A percentile compares a stretch with the other conserved stretches of the same genome.
phyloP scores from a whole-genome alignment of 1,139 yeast genomes.

The Yamadazyma pseudoaaseri region DNA sequence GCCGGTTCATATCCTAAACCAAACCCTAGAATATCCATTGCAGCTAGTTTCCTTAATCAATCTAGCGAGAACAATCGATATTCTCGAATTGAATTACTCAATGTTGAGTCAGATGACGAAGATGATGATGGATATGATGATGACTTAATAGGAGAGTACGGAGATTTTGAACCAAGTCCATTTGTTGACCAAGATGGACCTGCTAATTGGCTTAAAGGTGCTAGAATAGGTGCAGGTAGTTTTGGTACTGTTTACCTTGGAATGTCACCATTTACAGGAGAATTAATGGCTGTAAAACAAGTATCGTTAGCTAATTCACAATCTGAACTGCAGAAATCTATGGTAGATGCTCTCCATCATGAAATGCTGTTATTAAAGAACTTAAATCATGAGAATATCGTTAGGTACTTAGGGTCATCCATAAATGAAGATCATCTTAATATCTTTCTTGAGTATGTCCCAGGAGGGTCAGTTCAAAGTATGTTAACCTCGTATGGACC shows the following conservation, averaged over 20 bases:
- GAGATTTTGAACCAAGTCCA: constrained; percentile 11
- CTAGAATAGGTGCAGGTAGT: constrained; percentile 90
- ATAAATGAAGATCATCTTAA: constrained; percentile 69
- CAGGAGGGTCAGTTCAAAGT: constrained; percentile 93
- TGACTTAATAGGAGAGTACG: constrained; percentile 16
- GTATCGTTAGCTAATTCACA: constrained; percentile 63
- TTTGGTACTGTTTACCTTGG: constrained; percentile 94
- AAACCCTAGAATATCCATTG: constrained; percentile 32
- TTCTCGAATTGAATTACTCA: constrained; percentile 51
- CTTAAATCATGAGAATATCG: constrained; percentile 88
- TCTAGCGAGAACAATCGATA: constrained; percentile 31
- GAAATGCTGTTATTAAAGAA: constrained; percentile 81
- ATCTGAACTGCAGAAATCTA: constrained; percentile 49
- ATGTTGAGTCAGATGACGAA: constrained; percentile 39
- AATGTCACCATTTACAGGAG: constrained; percentile 90
- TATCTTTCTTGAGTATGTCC: constrained; percentile 90
- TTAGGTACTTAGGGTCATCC: constrained; percentile 83
- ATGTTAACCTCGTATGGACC: constrained; percentile 87
- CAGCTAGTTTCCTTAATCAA: constrained; percentile 31
- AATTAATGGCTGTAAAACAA: constrained; percentile 95
- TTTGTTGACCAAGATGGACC: constrained; percentile 47
- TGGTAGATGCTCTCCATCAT: constrained; percentile 82
- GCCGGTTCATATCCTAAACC: constrained; percentile 1
- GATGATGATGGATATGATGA: constrained; percentile 19
- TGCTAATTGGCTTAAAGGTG: constrained; percentile 88